Evolutionary conservation across 1,139 yeast species (phyloP).

Genomic region (Trichomonascaceae sp.): DNA sequence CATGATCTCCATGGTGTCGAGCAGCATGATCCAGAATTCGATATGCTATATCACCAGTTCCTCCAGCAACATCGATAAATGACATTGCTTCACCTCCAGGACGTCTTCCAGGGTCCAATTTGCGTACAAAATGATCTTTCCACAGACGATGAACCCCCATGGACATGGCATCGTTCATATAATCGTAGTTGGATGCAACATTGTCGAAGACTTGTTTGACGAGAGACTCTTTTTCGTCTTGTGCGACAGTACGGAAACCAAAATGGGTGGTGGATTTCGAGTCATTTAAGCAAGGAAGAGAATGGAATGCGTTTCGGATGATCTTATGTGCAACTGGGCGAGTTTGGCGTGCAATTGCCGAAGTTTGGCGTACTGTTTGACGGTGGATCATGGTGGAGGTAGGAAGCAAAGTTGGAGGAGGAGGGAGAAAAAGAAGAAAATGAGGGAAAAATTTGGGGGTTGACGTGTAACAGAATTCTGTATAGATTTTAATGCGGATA

Average conservation of each 20-base stretch:
- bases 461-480: no score
- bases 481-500: no score
- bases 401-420: not conserved
- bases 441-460: no score
- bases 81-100: conserved; percentile 81
- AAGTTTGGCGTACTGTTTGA: not conserved
- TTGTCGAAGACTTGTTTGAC: conserved; percentile 90
- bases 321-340: not conserved
- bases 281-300: not conserved
- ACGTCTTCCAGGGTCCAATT: conserved; percentile 89
- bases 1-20: conserved; percentile 63
- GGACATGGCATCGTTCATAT: conserved; percentile 98
- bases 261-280: conserved; percentile 67
- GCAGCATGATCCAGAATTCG: conserved; percentile 91
- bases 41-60: conserved; percentile 97
- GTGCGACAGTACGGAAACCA: conserved; percentile 82
- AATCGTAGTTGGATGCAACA: conserved; percentile 89
- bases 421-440: not conserved
- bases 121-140: conserved; percentile 84
- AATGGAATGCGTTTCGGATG: not conserved
- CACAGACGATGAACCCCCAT: conserved; percentile 90
- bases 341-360: not conserved
- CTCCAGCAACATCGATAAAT: conserved; percentile 96
- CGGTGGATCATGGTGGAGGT: not conserved
- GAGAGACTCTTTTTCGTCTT: conserved; percentile 69